Conservation (phyloP, 2,329 filamentous ascomycete genomes). For the Botrytis fragariae region DNA sequence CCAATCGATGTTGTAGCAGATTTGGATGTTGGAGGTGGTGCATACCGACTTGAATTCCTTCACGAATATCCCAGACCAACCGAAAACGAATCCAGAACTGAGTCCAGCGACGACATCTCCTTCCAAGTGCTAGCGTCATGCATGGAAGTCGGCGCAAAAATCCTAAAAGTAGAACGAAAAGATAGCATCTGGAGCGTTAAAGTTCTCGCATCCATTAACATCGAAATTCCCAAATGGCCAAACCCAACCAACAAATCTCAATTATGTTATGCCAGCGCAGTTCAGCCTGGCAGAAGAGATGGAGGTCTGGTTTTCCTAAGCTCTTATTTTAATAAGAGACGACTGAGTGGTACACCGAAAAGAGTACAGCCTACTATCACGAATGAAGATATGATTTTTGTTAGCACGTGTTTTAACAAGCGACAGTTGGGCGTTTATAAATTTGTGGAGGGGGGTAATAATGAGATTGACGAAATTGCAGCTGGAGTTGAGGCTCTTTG, state of each 20-base stretch:
- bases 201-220: slow-evolving; percentile 5
- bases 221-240: not conserved
- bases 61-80: slow-evolving; percentile 24
- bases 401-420: slow-evolving; percentile 79
- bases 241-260: slow-evolving; percentile 72
- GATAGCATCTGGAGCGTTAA: slow-evolving; percentile 62
- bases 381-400: slow-evolving; percentile 43
- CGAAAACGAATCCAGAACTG: not conserved
- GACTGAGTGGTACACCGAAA: slow-evolving; percentile 3
- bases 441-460: slow-evolving; percentile 17
- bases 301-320: slow-evolving; percentile 19
- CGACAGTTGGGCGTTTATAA: slow-evolving; percentile 67
- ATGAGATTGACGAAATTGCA: not conserved
- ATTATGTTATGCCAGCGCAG: slow-evolving; percentile 88
- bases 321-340: slow-evolving; percentile 18
- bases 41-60: slow-evolving; percentile 78
- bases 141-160: slow-evolving; percentile 81
- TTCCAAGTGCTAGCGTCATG: slow-evolving; percentile 75
- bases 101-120: slow-evolving; percentile 26
- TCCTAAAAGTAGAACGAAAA: slow-evolving; percentile 51
- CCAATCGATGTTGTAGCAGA: slow-evolving; percentile 7
- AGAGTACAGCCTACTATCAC: not conserved
- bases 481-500: not conserved
- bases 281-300: slow-evolving; percentile 43
- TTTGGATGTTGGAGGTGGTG: slow-evolving; percentile 70